phyloP scores from a whole-genome alignment of 108 stramenopile genomes.

The Seminavis robusta region DNA sequence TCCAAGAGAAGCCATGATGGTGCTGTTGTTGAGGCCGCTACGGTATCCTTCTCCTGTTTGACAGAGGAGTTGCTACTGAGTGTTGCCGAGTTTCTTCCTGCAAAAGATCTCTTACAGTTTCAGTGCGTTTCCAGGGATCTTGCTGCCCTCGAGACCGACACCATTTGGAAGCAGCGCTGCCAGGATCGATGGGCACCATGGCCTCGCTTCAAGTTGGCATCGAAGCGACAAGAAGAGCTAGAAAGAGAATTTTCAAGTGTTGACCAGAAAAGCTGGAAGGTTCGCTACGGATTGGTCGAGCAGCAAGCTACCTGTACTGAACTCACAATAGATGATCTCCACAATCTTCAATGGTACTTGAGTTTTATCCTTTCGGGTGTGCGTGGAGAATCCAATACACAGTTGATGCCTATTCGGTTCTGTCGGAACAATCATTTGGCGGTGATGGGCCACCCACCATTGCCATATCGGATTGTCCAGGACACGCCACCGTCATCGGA shows the following conservation, averaged over 20 bases:
- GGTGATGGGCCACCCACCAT: neutral
- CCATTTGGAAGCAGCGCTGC: constrained; percentile 1
- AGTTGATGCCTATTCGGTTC: neutral
- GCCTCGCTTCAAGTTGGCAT: neutral
- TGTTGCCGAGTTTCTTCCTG: neutral
- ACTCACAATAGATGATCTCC: neutral
- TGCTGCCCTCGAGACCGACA: neutral
- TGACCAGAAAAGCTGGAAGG: neutral
- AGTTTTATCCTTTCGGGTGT: constrained; percentile 1
- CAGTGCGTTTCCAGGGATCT: constrained; percentile 5
- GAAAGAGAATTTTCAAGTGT: neutral
- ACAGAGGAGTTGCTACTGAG: neutral
- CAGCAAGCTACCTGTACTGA: neutral
- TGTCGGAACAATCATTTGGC: neutral
- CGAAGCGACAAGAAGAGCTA: neutral
- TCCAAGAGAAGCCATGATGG: no score
- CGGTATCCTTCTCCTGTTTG: neutral
- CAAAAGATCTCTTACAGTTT: constrained; percentile 1
- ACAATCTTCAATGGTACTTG: neutral
- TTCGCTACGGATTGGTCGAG: neutral
- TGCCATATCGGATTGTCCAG: neutral
- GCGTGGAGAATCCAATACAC: constrained; percentile 2
- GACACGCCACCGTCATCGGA: constrained; percentile 1
- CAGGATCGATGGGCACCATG: constrained; percentile 6
- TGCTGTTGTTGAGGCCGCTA: no score